A percentile compares a stretch with the other conserved stretches of the same genome.
Evolutionary conservation across 345 rosid genomes (phyloP).

Genomic region (Ailanthus altissimus): DNA sequence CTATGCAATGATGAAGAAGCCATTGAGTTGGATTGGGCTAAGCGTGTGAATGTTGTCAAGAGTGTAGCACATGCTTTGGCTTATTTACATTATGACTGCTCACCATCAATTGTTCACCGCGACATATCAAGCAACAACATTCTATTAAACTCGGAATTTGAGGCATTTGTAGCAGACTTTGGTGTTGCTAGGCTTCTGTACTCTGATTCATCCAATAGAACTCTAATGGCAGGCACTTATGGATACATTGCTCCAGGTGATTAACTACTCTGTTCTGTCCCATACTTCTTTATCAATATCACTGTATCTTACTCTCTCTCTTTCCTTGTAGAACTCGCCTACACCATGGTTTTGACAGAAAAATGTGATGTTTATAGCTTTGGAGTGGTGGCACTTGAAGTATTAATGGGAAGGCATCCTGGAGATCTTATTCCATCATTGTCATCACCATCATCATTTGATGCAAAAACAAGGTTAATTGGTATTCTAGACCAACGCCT

Average conservation of each 20-base stretch:
- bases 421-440: conserved; percentile 7
- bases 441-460: conserved; percentile 11
- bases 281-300: conserved; percentile 18
- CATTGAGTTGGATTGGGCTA: too few species aligned
- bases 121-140: background rate
- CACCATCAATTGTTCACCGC: background rate
- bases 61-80: background rate
- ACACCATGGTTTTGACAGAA: background rate
- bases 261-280: conserved; percentile 9
- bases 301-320: background rate
- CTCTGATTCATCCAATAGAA: background rate
- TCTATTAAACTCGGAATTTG: background rate
- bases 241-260: background rate
- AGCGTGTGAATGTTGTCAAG: background rate
- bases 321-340: background rate
- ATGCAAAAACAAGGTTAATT: background rate
- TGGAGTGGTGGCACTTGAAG: background rate
- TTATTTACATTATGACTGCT: background rate
- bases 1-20: too few species aligned
- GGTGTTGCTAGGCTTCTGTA: background rate
- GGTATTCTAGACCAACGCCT: conserved; percentile 20
- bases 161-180: background rate
- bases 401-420: conserved; percentile 27
- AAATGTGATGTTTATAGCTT: conserved; percentile 1
- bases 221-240: background rate